These are phyloP conservation scores for Penicillium digitatum DNA, from an alignment of 2,329 filamentous ascomycete genomes.

Conservation along the genomic window DNA sequence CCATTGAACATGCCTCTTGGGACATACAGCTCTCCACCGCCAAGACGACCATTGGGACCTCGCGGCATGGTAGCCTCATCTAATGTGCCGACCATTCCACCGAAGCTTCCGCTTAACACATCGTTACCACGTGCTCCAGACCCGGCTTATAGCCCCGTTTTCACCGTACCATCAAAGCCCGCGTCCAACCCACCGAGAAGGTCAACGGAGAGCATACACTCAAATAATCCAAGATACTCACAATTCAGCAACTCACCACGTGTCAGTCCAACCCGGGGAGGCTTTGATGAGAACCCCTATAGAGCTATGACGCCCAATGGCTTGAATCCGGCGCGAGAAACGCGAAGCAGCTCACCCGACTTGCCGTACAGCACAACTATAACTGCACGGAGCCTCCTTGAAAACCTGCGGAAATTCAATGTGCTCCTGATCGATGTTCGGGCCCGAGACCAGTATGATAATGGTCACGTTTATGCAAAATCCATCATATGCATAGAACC, in stretches of 20 bases:
- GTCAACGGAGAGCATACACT: conserved; percentile 41
- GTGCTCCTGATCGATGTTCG: conserved; percentile 85
- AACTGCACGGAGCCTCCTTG: conserved; percentile 64
- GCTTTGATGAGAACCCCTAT: conserved; percentile 43
- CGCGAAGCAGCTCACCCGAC: conserved; percentile 45
- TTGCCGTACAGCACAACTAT: conserved; percentile 59
- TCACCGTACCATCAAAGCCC: conserved; percentile 38
- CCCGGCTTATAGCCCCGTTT: conserved; percentile 48
- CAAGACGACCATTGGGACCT: conserved; percentile 39
- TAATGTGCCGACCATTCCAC: conserved; percentile 37
- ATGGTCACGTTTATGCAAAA: conserved; percentile 80
- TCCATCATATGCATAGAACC: conserved; percentile 89
- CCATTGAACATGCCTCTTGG: conserved; percentile 10
- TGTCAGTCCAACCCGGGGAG: conserved; percentile 34
- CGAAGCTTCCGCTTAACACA: conserved; percentile 42
- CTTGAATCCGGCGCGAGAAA: conserved; percentile 34
- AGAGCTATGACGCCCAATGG: conserved; percentile 45
- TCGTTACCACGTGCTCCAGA: conserved; percentile 47
- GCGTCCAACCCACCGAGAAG: conserved; percentile 39
- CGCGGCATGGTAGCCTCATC: conserved; percentile 41
- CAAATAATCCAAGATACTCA: conserved; percentile 37
- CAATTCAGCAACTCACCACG: conserved; percentile 33
- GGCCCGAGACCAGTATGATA: conserved; percentile 72
- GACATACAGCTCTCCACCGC: conserved; percentile 19
- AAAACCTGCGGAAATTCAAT: conserved; percentile 62